These are phyloP conservation scores for Filobasidium floriforme DNA, from an alignment of 768 basidiomycete genomes.

Conservation along the genomic window DNA sequence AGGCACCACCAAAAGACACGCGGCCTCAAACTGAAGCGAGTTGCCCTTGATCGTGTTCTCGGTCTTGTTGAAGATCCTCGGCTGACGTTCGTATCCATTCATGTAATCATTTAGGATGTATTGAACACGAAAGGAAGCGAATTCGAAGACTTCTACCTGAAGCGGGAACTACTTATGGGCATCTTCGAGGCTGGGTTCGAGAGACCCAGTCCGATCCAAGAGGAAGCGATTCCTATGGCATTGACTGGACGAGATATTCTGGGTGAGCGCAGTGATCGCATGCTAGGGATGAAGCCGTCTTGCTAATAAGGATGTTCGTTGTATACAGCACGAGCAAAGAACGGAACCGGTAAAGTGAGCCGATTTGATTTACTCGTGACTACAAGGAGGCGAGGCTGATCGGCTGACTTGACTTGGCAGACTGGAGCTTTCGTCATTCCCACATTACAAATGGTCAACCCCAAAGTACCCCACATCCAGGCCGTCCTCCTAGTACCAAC, in stretches of 20 bases:
- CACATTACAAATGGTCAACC: slow-evolving; percentile 83
- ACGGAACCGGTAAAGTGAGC: slow-evolving; percentile 60
- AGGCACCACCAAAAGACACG: slow-evolving; percentile 78
- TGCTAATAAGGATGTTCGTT: neutral
- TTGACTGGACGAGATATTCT: slow-evolving; percentile 80
- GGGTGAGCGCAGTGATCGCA: slow-evolving; percentile 12
- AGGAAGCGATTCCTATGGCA: slow-evolving; percentile 94
- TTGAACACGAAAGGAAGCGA: slow-evolving; percentile 85
- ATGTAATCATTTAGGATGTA: slow-evolving; percentile 56
- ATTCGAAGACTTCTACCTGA: slow-evolving; percentile 88
- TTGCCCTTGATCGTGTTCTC: neutral
- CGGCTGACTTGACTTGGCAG: slow-evolving; percentile 43
- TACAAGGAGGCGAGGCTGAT: neutral
- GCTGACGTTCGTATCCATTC: slow-evolving; percentile 3
- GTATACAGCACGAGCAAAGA: slow-evolving; percentile 39
- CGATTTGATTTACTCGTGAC: neutral
- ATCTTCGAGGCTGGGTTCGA: slow-evolving; percentile 95
- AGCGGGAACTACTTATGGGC: slow-evolving; percentile 95
- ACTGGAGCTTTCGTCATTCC: slow-evolving; percentile 99
- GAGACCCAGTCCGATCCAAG: slow-evolving; percentile 94
- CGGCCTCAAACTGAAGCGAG: slow-evolving; percentile 82
- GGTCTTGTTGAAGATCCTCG: neutral
- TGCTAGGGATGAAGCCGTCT: neutral
- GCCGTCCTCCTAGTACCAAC: slow-evolving; percentile 94
- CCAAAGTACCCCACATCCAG: slow-evolving; percentile 78